Evolutionary conservation across 2,329 filamentous ascomycete species (phyloP), one percentile per base, ranked within the genome.

Genomic region (Fusarium miscanthi): DNA sequence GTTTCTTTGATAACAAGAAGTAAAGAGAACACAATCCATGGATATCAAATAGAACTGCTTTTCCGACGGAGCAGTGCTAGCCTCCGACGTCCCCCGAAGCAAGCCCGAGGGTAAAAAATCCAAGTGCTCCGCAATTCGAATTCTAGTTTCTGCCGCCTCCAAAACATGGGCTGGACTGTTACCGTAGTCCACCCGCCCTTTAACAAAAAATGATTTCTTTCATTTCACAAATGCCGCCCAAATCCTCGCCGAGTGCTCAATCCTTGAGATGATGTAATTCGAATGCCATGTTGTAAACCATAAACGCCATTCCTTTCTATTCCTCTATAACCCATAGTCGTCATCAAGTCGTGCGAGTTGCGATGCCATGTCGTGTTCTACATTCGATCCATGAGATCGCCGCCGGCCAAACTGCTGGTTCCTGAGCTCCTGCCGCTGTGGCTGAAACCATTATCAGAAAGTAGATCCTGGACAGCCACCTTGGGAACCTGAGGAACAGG

Each of bases 401-500:
- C 89, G 41, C 93, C 93, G 30, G 93, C 91, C 67, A 96, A 85
- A 75, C 94, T 97, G 78, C 91, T 94, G 49, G 88, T 90, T 45
- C 92, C 89, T 48, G 93, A 96, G 64, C 92, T 95, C 74, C 91
- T 90, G 59, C 93, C 93, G 69, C 93, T 95, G 53, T 88, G 87
- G 79, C 91, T 91, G 70, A 90, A 93, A 53, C 89, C 89, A 53
- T 85, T 87, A 3, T 90, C 87, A 70, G 92, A 92, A 66, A 97
- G 85, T 62, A 98, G 87, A 77, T 98, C 95, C 76, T 95, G 93
- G 9, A 97, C 92, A 5, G 93, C 93, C 46, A 97, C 92, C 81
- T 96, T 96, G 61, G 94, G 94, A n/a, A 95, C 89, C 82, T 95
- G 93, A 10, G 94, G 94, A 21, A 97, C 93, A 0, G 95, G 95